Percentiles rank a stretch among this genome's conserved stretches.
Evolutionary conservation across 495 filamentous ascomycete genomes (phyloP).

Genomic region (Trichoderma erinaceum): DNA sequence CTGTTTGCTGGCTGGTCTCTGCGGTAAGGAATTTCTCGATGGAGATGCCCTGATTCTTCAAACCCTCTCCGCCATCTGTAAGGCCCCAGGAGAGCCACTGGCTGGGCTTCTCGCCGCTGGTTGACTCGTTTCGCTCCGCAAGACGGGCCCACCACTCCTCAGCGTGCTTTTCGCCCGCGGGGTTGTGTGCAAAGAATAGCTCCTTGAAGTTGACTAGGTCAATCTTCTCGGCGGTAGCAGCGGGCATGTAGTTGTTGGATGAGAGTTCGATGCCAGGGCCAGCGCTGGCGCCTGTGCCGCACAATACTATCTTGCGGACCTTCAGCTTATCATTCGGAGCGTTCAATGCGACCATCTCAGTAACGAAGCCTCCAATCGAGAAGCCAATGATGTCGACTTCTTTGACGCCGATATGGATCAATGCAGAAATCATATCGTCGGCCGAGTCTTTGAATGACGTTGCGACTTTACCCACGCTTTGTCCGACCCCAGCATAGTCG

Average conservation of each 20-base stretch:
- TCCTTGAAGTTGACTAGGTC: conserved; percentile 22
- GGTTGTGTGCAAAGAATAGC: conserved; percentile 20
- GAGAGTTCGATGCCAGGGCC: conserved; percentile 21
- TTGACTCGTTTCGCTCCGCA: conserved; percentile 16
- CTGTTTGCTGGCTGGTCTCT: conserved; percentile 14
- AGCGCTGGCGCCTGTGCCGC: conserved; percentile 22
- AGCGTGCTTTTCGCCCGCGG: conserved; percentile 16
- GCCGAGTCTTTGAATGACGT: conserved; percentile 22
- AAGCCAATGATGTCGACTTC: conserved; percentile 32
- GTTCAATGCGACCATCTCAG: conserved; percentile 27
- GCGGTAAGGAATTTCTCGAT: conserved; percentile 12
- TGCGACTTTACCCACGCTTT: conserved; percentile 23
- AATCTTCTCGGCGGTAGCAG: conserved; percentile 16
- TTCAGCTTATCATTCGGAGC: background rate
- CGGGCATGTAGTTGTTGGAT: conserved; percentile 20
- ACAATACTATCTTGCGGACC: conserved; percentile 24
- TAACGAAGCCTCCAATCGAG: conserved; percentile 28
- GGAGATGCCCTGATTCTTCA: conserved; percentile 19
- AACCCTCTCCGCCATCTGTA: conserved; percentile 18
- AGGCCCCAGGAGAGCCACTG: conserved; percentile 20
- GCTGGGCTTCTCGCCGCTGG: conserved; percentile 17
- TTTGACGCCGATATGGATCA: conserved; percentile 25
- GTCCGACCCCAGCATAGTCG: conserved; percentile 30
- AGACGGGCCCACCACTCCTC: conserved; percentile 23
- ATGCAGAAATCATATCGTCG: conserved; percentile 26